Base-by-base conservation (phyloP, 2,329 filamentous ascomycete genomes). In the Colletotrichum tanaceti region DNA sequence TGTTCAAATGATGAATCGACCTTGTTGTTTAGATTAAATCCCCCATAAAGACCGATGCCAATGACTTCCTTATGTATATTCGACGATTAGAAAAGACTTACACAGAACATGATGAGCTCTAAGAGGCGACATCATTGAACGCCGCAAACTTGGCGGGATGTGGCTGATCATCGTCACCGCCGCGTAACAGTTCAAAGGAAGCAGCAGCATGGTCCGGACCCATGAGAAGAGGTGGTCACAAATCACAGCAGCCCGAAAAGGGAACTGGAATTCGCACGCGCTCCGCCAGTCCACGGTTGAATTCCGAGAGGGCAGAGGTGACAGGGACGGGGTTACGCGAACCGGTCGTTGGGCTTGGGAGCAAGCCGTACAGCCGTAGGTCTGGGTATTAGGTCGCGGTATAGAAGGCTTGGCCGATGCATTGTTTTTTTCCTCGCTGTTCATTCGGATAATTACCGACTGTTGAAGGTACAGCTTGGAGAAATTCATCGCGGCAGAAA, bases 91-190 rank as follows among this genome's bases (percentile, higher is more conserved):
- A n/a, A 5, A 43, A 10, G 18, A 32, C 18, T 28, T n/a, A 38
- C 44, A 44, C 13, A 39, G 6, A 39, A 24, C 32, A 35, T 54
- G 52, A 54, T 54, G 20, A 32, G 20, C n/a, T 39, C n/a, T 9
- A 10, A 11, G 28, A 20, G 20, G 22, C 38, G 35, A 16, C 41
- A 44, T 41, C 39, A 32, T n/a, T 22, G 10, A 44, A 44, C 54
- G 18, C 22, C 38, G 4, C 39, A 57, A 44, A 10, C 32, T 22
- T n/a, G 35, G 52, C 52, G 16, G 32, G 13, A 16, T 39, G 52
- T 54, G 52, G 52, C 52, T 54, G 52, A 18, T 20, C 52, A 22
- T 44, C 54, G 39, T 57, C 54, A 57, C 38, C 22, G 54, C 38
- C 20, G n/a, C 54, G 39, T 57, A 57, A 57, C 39, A 18, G 18